These are phyloP conservation scores for Eleusine indica DNA, from an alignment of 176 grass and related monocot species.

Conservation along the genomic window DNA sequence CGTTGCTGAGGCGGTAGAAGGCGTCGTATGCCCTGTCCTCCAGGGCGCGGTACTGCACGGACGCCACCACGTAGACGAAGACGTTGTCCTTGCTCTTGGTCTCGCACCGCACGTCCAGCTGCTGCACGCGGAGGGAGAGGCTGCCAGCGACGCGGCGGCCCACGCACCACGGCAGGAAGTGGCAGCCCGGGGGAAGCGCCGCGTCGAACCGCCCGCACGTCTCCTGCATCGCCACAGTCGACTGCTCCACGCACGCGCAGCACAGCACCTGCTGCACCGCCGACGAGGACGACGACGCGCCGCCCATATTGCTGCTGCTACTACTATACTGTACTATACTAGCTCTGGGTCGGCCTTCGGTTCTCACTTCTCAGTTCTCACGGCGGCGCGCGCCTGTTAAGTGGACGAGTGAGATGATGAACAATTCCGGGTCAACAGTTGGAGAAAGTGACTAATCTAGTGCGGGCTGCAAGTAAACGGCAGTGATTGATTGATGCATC, in stretches of 20 bases:
- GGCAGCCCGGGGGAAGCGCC: conserved; percentile 41
- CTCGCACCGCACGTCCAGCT: conserved; percentile 47
- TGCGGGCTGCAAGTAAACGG: no score
- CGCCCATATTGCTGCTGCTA: background rate
- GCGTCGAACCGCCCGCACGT: conserved; percentile 39
- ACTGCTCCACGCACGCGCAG: conserved; percentile 46
- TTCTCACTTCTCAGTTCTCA: no score
- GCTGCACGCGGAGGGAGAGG: conserved; percentile 44
- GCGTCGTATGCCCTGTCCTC: conserved; percentile 31
- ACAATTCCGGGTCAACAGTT: no score
- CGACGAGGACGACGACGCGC: background rate
- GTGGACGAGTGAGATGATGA: no score
- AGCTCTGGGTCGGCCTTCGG: no score
- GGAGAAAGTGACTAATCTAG: no score
- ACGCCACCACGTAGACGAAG: conserved; percentile 54
- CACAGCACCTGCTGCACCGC: conserved; percentile 1
- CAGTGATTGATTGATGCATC: no score
- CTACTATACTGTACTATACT: no score
- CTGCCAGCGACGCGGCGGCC: conserved; percentile 35
- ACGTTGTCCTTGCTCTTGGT: conserved; percentile 64
- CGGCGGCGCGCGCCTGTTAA: no score
- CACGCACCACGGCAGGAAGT: conserved; percentile 49
- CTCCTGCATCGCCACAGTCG: conserved; percentile 39
- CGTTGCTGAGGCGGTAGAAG: conserved; percentile 37
- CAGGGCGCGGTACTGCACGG: conserved; percentile 28